phyloP scores from a whole-genome alignment of 1,284 basidiomycete genomes.

The Leccinum solheimii region DNA sequence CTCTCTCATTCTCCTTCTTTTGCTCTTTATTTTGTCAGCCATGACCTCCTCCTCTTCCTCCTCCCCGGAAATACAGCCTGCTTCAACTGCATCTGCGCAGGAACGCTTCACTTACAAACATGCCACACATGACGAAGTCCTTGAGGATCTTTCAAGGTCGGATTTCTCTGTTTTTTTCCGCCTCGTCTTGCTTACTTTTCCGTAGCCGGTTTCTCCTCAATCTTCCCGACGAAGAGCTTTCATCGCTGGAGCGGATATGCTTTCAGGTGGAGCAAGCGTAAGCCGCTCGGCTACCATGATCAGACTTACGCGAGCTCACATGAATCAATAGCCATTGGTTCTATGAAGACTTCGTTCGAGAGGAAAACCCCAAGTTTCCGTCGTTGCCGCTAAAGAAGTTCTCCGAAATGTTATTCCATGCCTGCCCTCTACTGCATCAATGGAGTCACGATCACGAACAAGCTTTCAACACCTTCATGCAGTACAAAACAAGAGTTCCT shows the following conservation, averaged over 20 bases:
- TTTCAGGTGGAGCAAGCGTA: slow-evolving; percentile 99
- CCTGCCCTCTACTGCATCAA: slow-evolving; percentile 77
- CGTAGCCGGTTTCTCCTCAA: slow-evolving; percentile 93
- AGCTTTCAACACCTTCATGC: slow-evolving; percentile 83
- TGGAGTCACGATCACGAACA: slow-evolving; percentile 81
- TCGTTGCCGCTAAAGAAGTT: slow-evolving; percentile 90
- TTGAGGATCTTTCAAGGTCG: slow-evolving; percentile 89
- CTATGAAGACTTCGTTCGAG: slow-evolving; percentile 98
- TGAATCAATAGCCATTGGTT: slow-evolving; percentile 86
- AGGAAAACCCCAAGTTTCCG: slow-evolving; percentile 85
- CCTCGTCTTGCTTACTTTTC: slow-evolving; percentile 13
- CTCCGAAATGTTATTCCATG: slow-evolving; percentile 88
- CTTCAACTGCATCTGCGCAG: slow-evolving; percentile 45
- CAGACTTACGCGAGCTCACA: slow-evolving; percentile 9
- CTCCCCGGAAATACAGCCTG: slow-evolving; percentile 67
- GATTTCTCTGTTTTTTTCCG: slow-evolving; percentile 6
- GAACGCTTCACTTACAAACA: slow-evolving; percentile 61
- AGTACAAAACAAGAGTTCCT: slow-evolving; percentile 96
- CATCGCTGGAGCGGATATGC: slow-evolving; percentile 90
- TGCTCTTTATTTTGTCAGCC: slow-evolving; percentile 22
- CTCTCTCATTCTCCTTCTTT: slow-evolving; percentile 41
- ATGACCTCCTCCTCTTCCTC: slow-evolving; percentile 66
- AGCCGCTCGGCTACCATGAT: slow-evolving; percentile 35
- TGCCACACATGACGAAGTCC: slow-evolving; percentile 73
- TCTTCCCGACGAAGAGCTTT: slow-evolving; percentile 91